Conservation (phyloP, 2,329 filamentous ascomycete species). For the Xylaria multiplex region DNA sequence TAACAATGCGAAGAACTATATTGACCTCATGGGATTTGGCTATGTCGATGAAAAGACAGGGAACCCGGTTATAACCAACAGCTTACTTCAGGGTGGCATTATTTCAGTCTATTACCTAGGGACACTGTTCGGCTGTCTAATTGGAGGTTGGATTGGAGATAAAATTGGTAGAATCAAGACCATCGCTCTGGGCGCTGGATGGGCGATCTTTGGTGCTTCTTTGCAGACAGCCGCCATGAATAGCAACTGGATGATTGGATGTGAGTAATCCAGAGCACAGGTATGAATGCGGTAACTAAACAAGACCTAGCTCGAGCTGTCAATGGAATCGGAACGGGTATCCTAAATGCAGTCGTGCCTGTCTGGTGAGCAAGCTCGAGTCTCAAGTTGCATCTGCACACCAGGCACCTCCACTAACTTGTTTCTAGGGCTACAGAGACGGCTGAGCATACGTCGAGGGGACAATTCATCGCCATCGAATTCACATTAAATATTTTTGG, state of each 20-base stretch:
- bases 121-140: conserved; percentile 70
- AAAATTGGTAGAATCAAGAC: conserved; percentile 70
- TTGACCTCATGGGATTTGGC: conserved; percentile 72
- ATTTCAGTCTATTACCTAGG: conserved; percentile 66
- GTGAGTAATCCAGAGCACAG: conserved; percentile 50
- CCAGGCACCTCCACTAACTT: background rate
- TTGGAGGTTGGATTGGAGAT: conserved; percentile 73
- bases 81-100: conserved; percentile 71
- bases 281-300: conserved; percentile 17
- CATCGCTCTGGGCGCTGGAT: conserved; percentile 67
- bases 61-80: conserved; percentile 65
- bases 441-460: conserved; percentile 72
- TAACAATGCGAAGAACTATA: conserved; percentile 72
- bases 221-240: conserved; percentile 75
- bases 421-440: conserved; percentile 70
- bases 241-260: conserved; percentile 75
- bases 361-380: conserved; percentile 58
- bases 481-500: conserved; percentile 80
- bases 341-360: conserved; percentile 75
- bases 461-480: conserved; percentile 75
- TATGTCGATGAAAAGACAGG: conserved; percentile 61
- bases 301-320: conserved; percentile 60
- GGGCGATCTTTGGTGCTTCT: conserved; percentile 68
- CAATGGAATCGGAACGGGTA: conserved; percentile 74
- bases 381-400: background rate